Percentiles rank a stretch among this genome's conserved stretches.
Conservation (phyloP, 2,329 filamentous ascomycete genomes). For the Byssochlamys sp. region DNA sequence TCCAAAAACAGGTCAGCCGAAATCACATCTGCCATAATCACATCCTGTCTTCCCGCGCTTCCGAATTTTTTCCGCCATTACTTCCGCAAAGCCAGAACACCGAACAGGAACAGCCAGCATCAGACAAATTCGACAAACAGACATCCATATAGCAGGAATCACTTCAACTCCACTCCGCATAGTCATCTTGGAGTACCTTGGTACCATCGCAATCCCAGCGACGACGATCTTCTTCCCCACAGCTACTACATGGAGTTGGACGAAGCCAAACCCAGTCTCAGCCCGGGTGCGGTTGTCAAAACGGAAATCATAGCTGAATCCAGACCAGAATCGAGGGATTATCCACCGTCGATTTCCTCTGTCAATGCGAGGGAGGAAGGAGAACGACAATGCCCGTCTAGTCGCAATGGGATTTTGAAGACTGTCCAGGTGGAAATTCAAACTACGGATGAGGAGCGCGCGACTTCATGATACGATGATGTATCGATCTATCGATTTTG, state of each 20-base stretch:
- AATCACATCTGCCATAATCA: slow-evolving; percentile 16
- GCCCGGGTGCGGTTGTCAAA: background rate
- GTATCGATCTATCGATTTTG: background rate
- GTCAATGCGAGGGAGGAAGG: background rate
- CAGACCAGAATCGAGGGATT: background rate
- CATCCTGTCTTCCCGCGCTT: slow-evolving; percentile 15
- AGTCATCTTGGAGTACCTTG: background rate
- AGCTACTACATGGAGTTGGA: background rate
- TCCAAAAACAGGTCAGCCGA: slow-evolving; percentile 12
- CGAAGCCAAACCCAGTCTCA: background rate
- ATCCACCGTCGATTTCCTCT: background rate
- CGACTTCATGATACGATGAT: background rate
- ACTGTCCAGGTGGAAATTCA: background rate
- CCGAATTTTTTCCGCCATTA: slow-evolving; percentile 14
- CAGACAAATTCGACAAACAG: background rate
- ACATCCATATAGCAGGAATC: background rate
- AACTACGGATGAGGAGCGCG: background rate
- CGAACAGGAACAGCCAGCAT: background rate
- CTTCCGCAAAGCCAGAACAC: slow-evolving; percentile 7
- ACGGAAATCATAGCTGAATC: background rate
- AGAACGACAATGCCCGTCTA: background rate
- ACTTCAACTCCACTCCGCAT: background rate
- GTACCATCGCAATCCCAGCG: background rate
- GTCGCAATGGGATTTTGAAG: background rate
- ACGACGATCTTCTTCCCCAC: background rate